phyloP scores from a whole-genome alignment of 2,329 filamentous ascomycete species.

The Paracamarosporium sp. region DNA sequence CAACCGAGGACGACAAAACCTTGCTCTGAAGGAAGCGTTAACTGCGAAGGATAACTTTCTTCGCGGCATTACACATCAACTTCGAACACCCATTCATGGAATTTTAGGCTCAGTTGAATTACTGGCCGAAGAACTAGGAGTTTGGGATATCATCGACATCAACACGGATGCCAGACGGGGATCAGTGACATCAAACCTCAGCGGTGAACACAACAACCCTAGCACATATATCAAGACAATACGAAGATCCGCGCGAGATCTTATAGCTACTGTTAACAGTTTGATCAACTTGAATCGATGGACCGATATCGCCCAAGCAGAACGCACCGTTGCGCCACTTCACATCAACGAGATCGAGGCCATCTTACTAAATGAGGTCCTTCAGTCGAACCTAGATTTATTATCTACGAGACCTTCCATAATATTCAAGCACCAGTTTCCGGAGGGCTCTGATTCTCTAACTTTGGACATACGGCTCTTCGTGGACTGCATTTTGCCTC shows the following conservation, averaged over 20 bases:
- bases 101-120: conserved; percentile 53
- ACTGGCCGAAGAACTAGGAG: conserved; percentile 50
- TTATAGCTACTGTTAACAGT: conserved; percentile 55
- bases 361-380: conserved; percentile 40
- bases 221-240: conserved; percentile 45
- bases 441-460: conserved; percentile 37
- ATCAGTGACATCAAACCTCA: conserved; percentile 16
- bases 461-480: conserved; percentile 49
- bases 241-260: conserved; percentile 48
- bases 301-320: conserved; percentile 40
- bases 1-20: conserved; percentile 49
- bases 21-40: conserved; percentile 49
- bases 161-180: conserved; percentile 4
- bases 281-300: conserved; percentile 53
- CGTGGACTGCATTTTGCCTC: conserved; percentile 51
- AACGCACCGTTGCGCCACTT: conserved; percentile 30
- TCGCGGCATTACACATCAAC: conserved; percentile 55
- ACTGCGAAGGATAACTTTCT: conserved; percentile 55
- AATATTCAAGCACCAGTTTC: conserved; percentile 41
- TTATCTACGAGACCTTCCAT: conserved; percentile 34
- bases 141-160: conserved; percentile 21
- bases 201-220: conserved; percentile 25
- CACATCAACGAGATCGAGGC: conserved; percentile 42
- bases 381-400: conserved; percentile 36
- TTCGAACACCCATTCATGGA: conserved; percentile 58